Evolutionary conservation across 192 early-diverging fungal species (phyloP), one percentile per base, ranked within the genome.

Genomic region (Rhizoclosmatium globosum): DNA sequence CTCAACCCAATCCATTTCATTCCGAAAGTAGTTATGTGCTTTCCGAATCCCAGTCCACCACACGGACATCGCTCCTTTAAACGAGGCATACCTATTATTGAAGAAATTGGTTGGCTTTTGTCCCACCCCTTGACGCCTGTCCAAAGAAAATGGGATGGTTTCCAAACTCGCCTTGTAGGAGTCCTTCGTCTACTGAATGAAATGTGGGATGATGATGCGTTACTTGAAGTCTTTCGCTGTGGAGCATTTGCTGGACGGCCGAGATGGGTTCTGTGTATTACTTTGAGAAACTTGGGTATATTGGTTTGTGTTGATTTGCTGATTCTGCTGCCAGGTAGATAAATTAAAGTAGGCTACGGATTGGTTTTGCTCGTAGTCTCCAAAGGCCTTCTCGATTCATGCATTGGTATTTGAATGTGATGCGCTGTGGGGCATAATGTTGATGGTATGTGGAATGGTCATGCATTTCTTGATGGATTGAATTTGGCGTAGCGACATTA

Each of bases 1-100:
- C 7, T 62, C 60, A 19, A 62, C 6, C 60, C 60, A 62, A 31
- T 19, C 7, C 4, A 21, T 7, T 19, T 62, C 60, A 39, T 62
- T 62, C 60, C 60, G 21, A 62, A 62, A 62, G 60, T 39, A 62
- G 21, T 62, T 39, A 62, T 39, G 38, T 19, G 60, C 60, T 62
- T 62, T 62, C 38, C 60, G 60, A 39, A 62, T 39, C 60, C 60
- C 60, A 19, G 21, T 31, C 60, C 60, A 0, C 60, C 60, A 62
- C 60, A 62, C 50, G 0, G 50, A 62, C 60, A 31, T 19, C 60
- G 21, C 38, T 62, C 15, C 60, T 62, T 9, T 19, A 21, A 39
- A 6, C 21, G 23, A 7, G 60, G 60, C 50, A 7, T 7, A 53
- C 31, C 31, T 31, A 31, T 31, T 13, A 53, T 53, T 53, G 50